A percentile compares a stretch with the other conserved stretches of the same genome.
These are phyloP conservation scores for Naganishia cerealis DNA, from an alignment of 1,284 basidiomycete species.

Conservation along the genomic window DNA sequence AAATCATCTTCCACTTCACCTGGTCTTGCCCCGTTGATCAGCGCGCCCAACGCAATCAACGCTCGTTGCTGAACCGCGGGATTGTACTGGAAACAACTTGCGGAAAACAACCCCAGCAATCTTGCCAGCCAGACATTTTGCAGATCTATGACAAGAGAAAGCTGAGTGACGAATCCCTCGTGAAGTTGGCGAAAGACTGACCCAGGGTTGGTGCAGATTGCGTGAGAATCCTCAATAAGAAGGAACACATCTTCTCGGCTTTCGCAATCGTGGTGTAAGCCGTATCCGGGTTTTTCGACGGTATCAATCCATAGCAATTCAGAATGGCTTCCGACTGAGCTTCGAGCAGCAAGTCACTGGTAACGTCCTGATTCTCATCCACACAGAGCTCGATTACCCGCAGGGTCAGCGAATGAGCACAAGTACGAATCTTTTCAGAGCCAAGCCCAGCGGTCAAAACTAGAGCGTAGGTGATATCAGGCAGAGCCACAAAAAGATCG, in stretches of 20 bases:
- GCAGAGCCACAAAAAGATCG: slow-evolving; percentile 27
- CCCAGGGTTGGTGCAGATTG: slow-evolving; percentile 68
- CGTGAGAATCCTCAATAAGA: slow-evolving; percentile 67
- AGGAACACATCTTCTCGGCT: slow-evolving; percentile 66
- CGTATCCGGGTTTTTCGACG: slow-evolving; percentile 33
- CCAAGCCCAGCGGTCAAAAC: slow-evolving; percentile 28
- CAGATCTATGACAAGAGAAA: slow-evolving; percentile 60
- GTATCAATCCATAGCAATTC: slow-evolving; percentile 9
- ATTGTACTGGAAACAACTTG: slow-evolving; percentile 88
- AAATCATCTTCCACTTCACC: slow-evolving; percentile 64
- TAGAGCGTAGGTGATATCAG: slow-evolving; percentile 23
- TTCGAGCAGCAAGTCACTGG: slow-evolving; percentile 9
- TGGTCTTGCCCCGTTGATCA: slow-evolving; percentile 59
- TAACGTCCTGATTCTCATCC: slow-evolving; percentile 2
- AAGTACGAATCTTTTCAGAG: slow-evolving; percentile 20
- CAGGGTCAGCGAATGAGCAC: slow-evolving; percentile 18
- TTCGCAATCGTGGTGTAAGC: slow-evolving; percentile 67
- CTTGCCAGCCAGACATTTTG: slow-evolving; percentile 88
- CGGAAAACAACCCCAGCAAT: slow-evolving; percentile 89
- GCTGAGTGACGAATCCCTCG: background rate
- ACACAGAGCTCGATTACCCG: slow-evolving; percentile 20
- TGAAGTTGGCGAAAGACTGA: slow-evolving; percentile 49
- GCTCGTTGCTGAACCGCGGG: slow-evolving; percentile 85
- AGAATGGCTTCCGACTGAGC: slow-evolving; percentile 16
- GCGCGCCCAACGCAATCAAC: slow-evolving; percentile 77